Conservation (phyloP, 345 rosid genomes). For the Erucastrum elatum region DNA sequence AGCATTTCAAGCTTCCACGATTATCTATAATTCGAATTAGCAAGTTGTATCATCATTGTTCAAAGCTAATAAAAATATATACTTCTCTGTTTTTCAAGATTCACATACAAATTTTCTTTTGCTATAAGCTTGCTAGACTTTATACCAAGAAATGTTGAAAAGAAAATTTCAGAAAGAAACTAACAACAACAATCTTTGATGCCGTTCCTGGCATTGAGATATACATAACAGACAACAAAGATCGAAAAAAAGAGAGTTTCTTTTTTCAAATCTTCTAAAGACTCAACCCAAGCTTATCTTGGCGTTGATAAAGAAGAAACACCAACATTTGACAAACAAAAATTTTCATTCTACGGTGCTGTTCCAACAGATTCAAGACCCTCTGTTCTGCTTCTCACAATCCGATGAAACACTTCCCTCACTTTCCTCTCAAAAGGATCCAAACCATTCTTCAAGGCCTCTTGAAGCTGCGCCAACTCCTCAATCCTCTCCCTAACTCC, state of each 20-base stretch:
- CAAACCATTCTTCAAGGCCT: constrained; percentile 59
- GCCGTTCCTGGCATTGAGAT: background rate
- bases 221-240: background rate
- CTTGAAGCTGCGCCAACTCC: constrained; percentile 55
- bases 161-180: background rate
- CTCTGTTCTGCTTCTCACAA: constrained; percentile 77
- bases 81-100: background rate
- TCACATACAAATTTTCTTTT: background rate
- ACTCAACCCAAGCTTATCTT: background rate
- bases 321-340: background rate
- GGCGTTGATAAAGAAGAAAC: background rate
- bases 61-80: background rate
- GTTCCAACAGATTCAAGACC: constrained; percentile 67
- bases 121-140: background rate
- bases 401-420: constrained; percentile 81
- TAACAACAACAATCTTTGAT: background rate
- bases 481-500: constrained; percentile 59
- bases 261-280: background rate
- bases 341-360: background rate
- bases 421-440: constrained; percentile 82
- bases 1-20: background rate
- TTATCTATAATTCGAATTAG: background rate
- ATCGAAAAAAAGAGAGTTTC: background rate
- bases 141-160: background rate
- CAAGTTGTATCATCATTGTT: background rate